phyloP scores from a whole-genome alignment of 768 basidiomycete species.

The Sporobolomyces phaffii region DNA sequence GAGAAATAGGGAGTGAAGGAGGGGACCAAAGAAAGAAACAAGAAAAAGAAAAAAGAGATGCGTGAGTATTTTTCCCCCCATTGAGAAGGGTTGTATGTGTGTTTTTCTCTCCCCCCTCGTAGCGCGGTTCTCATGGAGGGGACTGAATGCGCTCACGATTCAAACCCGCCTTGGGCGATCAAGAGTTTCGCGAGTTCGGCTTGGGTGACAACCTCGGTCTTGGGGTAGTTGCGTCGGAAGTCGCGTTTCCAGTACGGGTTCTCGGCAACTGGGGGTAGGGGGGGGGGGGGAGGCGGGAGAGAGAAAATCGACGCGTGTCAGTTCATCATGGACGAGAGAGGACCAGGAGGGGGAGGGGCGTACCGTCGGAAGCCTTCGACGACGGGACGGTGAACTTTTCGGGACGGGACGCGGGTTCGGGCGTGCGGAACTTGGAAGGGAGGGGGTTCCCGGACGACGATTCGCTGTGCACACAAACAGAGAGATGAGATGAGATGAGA shows the following conservation, averaged over 20 bases:
- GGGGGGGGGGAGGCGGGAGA: neutral
- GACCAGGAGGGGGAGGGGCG: neutral
- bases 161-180: slow-evolving; percentile 36
- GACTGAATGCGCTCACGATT: no score
- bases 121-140: no score
- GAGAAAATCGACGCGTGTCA: neutral
- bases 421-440: slow-evolving; percentile 18
- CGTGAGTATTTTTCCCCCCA: no score
- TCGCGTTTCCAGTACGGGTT: slow-evolving; percentile 39
- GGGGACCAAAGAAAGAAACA: no score
- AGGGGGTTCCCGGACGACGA: slow-evolving; percentile 33
- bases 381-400: slow-evolving; percentile 38
- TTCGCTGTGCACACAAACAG: slow-evolving; percentile 5
- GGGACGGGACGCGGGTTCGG: slow-evolving; percentile 35
- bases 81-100: no score
- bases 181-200: slow-evolving; percentile 35
- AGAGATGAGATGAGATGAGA: no score
- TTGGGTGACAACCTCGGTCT: slow-evolving; percentile 37
- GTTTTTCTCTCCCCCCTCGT: no score
- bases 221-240: slow-evolving; percentile 32
- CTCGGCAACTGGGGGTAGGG: slow-evolving; percentile 18
- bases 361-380: slow-evolving; percentile 35
- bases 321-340: no score
- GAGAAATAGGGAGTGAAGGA: no score
- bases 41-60: neutral